phyloP scores from a whole-genome alignment of 805 yeast genomes.

The Candida coquimbonensis region DNA sequence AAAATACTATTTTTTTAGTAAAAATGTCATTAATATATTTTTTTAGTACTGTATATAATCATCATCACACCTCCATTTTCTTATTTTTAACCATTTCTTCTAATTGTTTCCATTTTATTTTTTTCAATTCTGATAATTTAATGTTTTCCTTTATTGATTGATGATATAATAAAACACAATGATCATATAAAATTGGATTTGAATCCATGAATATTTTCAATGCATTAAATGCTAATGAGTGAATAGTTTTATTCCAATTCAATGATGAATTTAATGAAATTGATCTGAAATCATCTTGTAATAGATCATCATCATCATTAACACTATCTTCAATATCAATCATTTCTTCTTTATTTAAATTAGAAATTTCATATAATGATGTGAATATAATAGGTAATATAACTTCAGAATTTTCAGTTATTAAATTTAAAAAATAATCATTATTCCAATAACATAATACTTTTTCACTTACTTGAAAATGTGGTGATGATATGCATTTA shows the following conservation, averaged over 20 bases:
- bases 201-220: constrained; percentile 86
- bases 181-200: constrained; percentile 84
- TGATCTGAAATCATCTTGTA: constrained; percentile 16
- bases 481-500: constrained; percentile 89
- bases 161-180: constrained; percentile 82
- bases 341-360: constrained; percentile 22
- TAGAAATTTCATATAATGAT: constrained; percentile 76
- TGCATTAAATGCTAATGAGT: constrained; percentile 85
- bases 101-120: constrained; percentile 63
- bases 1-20: no score
- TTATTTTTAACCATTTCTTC: constrained; percentile 46
- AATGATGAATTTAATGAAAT: constrained; percentile 28
- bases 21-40: no score
- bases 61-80: neutral
- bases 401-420: constrained; percentile 88
- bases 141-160: constrained; percentile 71
- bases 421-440: constrained; percentile 83
- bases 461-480: constrained; percentile 95
- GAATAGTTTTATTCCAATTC: constrained; percentile 93
- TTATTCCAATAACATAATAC: constrained; percentile 92
- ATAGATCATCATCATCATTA: neutral
- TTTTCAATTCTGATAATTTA: constrained; percentile 52
- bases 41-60: no score
- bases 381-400: constrained; percentile 90
- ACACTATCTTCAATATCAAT: constrained; percentile 1